These are phyloP conservation scores for Pelomyxa schiedti DNA, from an alignment of 78 protist species.

Conservation along the genomic window DNA sequence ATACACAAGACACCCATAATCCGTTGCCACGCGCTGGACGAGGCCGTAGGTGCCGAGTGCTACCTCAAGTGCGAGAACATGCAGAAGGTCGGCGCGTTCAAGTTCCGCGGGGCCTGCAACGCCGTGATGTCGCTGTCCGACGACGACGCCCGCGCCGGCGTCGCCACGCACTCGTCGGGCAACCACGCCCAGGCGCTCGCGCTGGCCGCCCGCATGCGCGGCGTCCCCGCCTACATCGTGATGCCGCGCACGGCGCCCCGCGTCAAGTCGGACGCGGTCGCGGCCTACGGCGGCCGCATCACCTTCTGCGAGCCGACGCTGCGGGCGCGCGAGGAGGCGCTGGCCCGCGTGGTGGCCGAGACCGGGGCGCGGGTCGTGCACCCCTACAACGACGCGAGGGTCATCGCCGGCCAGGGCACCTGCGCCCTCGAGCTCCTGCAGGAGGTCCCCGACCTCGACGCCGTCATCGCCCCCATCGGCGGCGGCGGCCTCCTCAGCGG, in stretches of 20 bases:
- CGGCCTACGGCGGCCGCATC: slow-evolving; percentile 29
- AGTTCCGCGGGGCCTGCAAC: not conserved
- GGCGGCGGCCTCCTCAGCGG: slow-evolving; percentile 76
- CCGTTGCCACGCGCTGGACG: no score
- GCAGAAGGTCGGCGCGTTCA: not conserved
- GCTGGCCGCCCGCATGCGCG: not conserved
- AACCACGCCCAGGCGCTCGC: slow-evolving; percentile 1
- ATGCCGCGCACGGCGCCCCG: not conserved
- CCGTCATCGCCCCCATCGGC: slow-evolving; percentile 61
- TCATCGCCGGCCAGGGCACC: slow-evolving; percentile 81
- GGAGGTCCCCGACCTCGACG: slow-evolving; percentile 43
- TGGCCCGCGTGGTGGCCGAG: not conserved
- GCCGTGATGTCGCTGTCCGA: not conserved
- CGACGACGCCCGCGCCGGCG: not conserved
- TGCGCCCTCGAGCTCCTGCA: slow-evolving; percentile 44
- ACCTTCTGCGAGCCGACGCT: slow-evolving; percentile 37
- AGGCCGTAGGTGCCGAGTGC: not conserved
- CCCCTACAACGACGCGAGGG: slow-evolving; percentile 54
- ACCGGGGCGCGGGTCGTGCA: slow-evolving; percentile 37
- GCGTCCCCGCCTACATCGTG: not conserved
- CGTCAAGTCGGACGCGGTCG: slow-evolving; percentile 47
- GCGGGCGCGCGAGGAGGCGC: slow-evolving; percentile 18
- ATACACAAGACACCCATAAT: no score
- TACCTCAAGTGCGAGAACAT: not conserved
- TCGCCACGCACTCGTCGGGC: not conserved